These are phyloP conservation scores for Bruguiera parviflora DNA, from an alignment of 345 rosid genomes.

Conservation along the genomic window DNA sequence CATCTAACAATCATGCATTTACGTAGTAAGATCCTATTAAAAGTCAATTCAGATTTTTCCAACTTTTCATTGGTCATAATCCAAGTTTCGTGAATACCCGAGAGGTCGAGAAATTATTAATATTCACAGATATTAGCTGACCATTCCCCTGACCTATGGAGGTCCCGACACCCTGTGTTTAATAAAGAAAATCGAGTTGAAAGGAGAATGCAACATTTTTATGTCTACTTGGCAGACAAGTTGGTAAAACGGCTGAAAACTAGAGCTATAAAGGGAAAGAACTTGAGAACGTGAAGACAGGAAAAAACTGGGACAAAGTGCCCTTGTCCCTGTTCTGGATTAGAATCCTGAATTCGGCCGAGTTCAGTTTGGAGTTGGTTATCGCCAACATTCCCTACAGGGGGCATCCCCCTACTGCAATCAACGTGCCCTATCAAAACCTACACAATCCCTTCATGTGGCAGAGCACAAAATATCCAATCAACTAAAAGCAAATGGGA, in stretches of 20 bases:
- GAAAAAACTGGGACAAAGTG: slow-evolving; percentile 33
- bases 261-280: slow-evolving; percentile 12
- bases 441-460: slow-evolving; percentile 7
- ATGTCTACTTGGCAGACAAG: not conserved
- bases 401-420: not conserved
- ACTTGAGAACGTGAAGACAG: not conserved
- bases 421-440: not conserved
- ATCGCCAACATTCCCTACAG: slow-evolving; percentile 18
- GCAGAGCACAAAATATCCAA: not conserved
- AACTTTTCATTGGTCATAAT: too few relatives aligned
- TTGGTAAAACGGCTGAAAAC: not conserved
- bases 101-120: too few relatives aligned
- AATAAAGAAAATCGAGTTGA: not conserved
- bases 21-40: too few relatives aligned
- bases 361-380: slow-evolving; percentile 11
- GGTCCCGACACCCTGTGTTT: too few relatives aligned
- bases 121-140: not conserved
- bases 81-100: too few relatives aligned
- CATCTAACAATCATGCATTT: too few relatives aligned
- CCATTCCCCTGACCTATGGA: not conserved
- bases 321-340: slow-evolving; percentile 33
- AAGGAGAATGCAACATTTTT: not conserved
- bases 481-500: too few relatives aligned
- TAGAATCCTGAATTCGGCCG: slow-evolving; percentile 20
- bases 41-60: too few relatives aligned